These are phyloP conservation scores for Podospora pseudopauciseta DNA, from an alignment of 495 filamentous ascomycete species.

Conservation along the genomic window DNA sequence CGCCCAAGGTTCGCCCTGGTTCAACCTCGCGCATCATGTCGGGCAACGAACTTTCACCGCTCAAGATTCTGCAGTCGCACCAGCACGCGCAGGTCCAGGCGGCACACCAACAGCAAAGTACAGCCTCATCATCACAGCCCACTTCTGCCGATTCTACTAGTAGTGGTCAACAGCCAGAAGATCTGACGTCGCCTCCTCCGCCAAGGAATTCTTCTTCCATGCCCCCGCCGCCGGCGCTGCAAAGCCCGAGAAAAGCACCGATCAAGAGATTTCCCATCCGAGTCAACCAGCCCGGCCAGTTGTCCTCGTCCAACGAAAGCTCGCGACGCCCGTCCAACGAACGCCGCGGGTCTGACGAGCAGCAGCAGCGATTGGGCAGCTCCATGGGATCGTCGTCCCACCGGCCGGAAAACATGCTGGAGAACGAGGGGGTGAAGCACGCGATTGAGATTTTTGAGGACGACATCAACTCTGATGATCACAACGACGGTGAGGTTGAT, in stretches of 20 bases:
- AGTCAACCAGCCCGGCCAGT: constrained; percentile 24
- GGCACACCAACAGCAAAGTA: constrained; percentile 11
- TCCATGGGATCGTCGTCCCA: not conserved
- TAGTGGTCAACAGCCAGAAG: not conserved
- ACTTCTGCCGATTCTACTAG: not conserved
- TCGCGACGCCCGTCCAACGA: constrained; percentile 16
- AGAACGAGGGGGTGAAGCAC: constrained; percentile 40
- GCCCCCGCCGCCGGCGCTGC: constrained; percentile 29
- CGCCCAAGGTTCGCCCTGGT: constrained; percentile 41
- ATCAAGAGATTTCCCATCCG: constrained; percentile 55
- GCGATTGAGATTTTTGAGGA: constrained; percentile 55
- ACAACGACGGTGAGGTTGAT: constrained; percentile 7
- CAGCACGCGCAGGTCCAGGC: constrained; percentile 22
- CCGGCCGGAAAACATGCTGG: constrained; percentile 41
- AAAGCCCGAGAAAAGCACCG: constrained; percentile 49
- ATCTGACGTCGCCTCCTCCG: not conserved
- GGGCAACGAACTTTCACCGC: constrained; percentile 47
- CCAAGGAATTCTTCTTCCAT: constrained; percentile 11
- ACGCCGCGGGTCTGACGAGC: constrained; percentile 30
- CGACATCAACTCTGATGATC: constrained; percentile 31
- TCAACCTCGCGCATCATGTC: constrained; percentile 41
- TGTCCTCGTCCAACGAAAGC: constrained; percentile 18
- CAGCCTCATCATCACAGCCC: constrained; percentile 3
- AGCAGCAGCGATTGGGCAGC: constrained; percentile 40
- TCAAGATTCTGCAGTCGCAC: constrained; percentile 44